Evolutionary conservation across 2,329 filamentous ascomycete species (phyloP).

Genomic region (Coniella vitis): DNA sequence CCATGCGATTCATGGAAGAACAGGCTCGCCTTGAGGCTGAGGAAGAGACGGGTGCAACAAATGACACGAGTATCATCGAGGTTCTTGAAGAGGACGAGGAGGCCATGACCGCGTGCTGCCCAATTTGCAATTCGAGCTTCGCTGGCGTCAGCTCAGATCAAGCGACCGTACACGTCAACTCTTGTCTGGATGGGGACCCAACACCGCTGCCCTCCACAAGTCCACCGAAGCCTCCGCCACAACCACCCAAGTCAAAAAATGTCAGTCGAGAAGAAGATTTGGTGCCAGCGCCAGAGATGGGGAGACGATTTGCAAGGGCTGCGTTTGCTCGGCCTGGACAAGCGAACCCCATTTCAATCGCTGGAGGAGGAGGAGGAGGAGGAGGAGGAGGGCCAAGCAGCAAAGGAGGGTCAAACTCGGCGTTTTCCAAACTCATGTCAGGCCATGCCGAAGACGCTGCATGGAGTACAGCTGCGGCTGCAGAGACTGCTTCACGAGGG

Average conservation of each 20-base stretch:
- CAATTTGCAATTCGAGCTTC: slow-evolving; percentile 67
- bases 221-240: slow-evolving; percentile 15
- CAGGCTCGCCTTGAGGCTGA: slow-evolving; percentile 58
- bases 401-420: slow-evolving; percentile 48
- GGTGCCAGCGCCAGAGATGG: slow-evolving; percentile 32
- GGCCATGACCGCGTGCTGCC: slow-evolving; percentile 49
- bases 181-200: slow-evolving; percentile 79
- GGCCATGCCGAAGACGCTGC: slow-evolving; percentile 83
- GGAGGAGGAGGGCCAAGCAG: slow-evolving; percentile 9
- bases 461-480: slow-evolving; percentile 79
- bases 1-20: slow-evolving; percentile 67
- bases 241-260: slow-evolving; percentile 10
- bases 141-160: slow-evolving; percentile 55
- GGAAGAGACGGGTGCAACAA: slow-evolving; percentile 39
- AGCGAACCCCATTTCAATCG: slow-evolving; percentile 64
- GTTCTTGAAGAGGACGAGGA: slow-evolving; percentile 23
- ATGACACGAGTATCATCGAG: slow-evolving; percentile 27
- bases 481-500: slow-evolving; percentile 70
- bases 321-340: slow-evolving; percentile 73
- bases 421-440: slow-evolving; percentile 91
- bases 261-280: slow-evolving; percentile 11
- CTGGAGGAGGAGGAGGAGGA: slow-evolving; percentile 18
- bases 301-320: slow-evolving; percentile 59
- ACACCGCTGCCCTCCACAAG: slow-evolving; percentile 42
- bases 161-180: slow-evolving; percentile 80